Percentiles rank a stretch among this genome's conserved stretches.
Conservation (phyloP, 768 basidiomycete species). For the Hydnomerulius pinastri region DNA sequence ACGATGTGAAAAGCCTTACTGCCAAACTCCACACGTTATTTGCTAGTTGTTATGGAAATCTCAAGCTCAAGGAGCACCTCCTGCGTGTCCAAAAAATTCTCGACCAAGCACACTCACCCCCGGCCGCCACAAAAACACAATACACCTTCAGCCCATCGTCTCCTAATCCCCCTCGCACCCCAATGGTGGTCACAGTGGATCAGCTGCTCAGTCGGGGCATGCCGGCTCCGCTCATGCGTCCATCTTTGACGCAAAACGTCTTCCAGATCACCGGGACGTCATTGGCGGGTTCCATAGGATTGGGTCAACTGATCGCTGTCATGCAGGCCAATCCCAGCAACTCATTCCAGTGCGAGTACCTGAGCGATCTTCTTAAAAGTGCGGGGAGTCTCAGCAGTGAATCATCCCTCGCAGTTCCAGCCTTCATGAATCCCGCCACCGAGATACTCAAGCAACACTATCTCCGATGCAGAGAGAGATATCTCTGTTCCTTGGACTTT, state of each 20-base stretch:
- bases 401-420: not conserved
- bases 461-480: too few species aligned
- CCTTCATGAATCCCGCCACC: not conserved
- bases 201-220: not conserved
- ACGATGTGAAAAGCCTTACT: not conserved
- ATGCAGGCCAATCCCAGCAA: too few species aligned
- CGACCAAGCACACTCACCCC: not conserved
- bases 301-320: too few species aligned
- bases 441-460: not conserved
- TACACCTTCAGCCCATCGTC: not conserved
- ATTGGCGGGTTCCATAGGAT: too few species aligned
- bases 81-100: constrained; percentile 1
- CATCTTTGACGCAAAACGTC: not conserved
- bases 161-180: not conserved
- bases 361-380: not conserved
- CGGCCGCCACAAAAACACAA: not conserved
- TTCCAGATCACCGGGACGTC: not conserved
- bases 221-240: not conserved
- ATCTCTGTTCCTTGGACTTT: not conserved
- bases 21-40: not conserved
- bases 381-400: not conserved
- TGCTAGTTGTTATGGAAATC: constrained; percentile 3
- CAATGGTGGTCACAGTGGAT: not conserved
- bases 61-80: not conserved
- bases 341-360: too few species aligned